Conservation (phyloP, 75 land plant species). For the Pinus tabuliformis region DNA sequence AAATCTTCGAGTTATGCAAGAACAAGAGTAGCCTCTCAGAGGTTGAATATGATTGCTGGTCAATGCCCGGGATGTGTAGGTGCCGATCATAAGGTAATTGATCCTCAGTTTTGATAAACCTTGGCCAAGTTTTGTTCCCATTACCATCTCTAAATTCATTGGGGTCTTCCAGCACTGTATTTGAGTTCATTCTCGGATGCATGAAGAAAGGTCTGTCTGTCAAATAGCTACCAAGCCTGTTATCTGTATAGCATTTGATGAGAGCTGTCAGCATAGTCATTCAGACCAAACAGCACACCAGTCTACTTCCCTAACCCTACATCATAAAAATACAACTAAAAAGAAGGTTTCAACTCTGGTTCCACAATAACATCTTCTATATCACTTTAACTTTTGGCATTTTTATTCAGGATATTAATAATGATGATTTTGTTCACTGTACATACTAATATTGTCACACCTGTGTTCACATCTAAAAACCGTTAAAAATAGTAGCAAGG, state of each 20-base stretch:
- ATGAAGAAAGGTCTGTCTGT: conserved; percentile 1
- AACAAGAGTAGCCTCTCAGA: conserved; percentile 4
- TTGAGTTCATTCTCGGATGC: conserved; percentile 8
- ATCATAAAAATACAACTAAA: background rate
- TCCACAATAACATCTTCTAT: background rate
- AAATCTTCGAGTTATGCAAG: conserved; percentile 3
- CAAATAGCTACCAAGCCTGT: conserved; percentile 10
- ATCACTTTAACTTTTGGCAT: background rate
- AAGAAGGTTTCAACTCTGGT: background rate
- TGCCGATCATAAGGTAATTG: conserved; percentile 3
- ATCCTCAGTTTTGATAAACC: conserved; percentile 11
- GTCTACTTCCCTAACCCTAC: background rate
- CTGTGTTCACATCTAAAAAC: background rate
- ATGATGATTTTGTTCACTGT: background rate
- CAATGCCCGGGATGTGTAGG: background rate
- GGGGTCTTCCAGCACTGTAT: conserved; percentile 6
- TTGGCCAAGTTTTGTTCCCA: background rate
- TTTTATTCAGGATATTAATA: background rate
- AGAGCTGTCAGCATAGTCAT: background rate
- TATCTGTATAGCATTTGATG: conserved; percentile 5
- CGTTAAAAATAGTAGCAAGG: no score
- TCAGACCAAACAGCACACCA: background rate
- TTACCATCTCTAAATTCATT: background rate
- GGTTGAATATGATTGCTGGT: conserved; percentile 6
- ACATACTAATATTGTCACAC: background rate